Evolutionary conservation across 148 eudicot species (phyloP), one percentile per base, ranked within the genome.

Genomic region (Fallopia convolvulus): DNA sequence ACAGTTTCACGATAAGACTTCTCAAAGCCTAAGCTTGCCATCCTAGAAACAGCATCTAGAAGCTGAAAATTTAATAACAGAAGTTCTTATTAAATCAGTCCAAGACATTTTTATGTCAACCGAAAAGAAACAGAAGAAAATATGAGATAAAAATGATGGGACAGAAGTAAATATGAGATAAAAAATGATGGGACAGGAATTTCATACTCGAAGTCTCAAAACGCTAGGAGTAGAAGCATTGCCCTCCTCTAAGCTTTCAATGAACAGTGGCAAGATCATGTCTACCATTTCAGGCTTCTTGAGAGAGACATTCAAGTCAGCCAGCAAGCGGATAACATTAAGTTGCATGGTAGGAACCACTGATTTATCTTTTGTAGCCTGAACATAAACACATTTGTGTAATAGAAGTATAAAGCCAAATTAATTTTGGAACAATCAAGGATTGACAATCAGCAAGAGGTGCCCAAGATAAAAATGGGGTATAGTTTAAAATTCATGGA

Each of bases 1-100:
- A 91, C 89, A 83, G 91, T 92, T 89, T 96, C 99, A 76, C 98
- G 97, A 82, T 91, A 96, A 41, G 97, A 90, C 80, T 96, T 93
- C 83, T 96, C 98, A 86, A 91, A 96, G 82, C 99, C 99, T 86
- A 96, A 87, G 83, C 98, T 86, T 74, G 99, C 99, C 86, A 96
- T 80, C 83, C 97, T 85, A 85, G 99, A 88, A 78, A 90, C 89
- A 83, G 99, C 99, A 87, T 96, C 98, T 88, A 96, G 94, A 85
- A 96, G 94, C 99, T 96, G 20, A 5, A 26, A 41, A 49, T 23
- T 75, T 63, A 78, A 78, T 76, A 78, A 78, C 75, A 83, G 70
- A 81, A 41, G 49, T 70, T 70, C 74, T 52, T 11, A 76, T n/a
- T 18, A 30, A 48, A 55, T 65, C 70, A 33, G 68, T 66, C 40